phyloP scores from a whole-genome alignment of 805 yeast genomes.

The Sugiyamaella boreocaroliniensis region DNA sequence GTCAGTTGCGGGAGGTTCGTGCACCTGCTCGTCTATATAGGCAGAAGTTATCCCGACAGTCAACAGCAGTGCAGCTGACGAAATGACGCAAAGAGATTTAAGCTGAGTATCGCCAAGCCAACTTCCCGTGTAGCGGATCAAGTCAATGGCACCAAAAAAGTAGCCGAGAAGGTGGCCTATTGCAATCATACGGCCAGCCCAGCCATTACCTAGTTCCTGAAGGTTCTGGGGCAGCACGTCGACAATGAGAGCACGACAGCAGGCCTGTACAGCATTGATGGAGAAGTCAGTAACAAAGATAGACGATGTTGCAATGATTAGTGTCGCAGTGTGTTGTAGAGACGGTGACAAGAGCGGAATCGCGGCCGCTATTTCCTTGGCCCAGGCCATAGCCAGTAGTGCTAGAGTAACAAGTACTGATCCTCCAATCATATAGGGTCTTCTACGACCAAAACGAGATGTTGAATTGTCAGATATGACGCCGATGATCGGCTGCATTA shows the following conservation, averaged over 20 bases:
- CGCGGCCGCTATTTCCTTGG: slow-evolving; percentile 32
- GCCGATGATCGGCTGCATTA: slow-evolving; percentile 62
- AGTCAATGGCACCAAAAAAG: slow-evolving; percentile 44
- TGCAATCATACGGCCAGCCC: slow-evolving; percentile 64
- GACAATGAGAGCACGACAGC: slow-evolving; percentile 57
- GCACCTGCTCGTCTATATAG: slow-evolving; percentile 44
- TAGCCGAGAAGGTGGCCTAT: slow-evolving; percentile 54
- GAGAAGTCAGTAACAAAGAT: slow-evolving; percentile 52
- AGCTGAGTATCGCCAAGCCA: slow-evolving; percentile 45
- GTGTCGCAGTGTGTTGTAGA: slow-evolving; percentile 28
- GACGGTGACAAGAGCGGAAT: background rate
- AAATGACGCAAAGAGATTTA: slow-evolving; percentile 42
- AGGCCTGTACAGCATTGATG: slow-evolving; percentile 55
- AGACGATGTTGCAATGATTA: slow-evolving; percentile 44
- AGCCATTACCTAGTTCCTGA: slow-evolving; percentile 56
- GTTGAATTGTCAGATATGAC: slow-evolving; percentile 43
- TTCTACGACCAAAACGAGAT: slow-evolving; percentile 41
- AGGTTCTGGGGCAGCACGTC: slow-evolving; percentile 52
- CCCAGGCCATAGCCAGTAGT: slow-evolving; percentile 40
- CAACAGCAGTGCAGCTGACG: slow-evolving; percentile 37
- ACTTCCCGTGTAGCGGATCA: slow-evolving; percentile 34
- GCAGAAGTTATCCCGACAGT: slow-evolving; percentile 38
- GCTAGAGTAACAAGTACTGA: slow-evolving; percentile 43
- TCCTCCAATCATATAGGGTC: slow-evolving; percentile 53
- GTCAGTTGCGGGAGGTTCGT: slow-evolving; percentile 20